phyloP scores from a whole-genome alignment of 352 stramenopile species.

The Pythium aquatile region DNA sequence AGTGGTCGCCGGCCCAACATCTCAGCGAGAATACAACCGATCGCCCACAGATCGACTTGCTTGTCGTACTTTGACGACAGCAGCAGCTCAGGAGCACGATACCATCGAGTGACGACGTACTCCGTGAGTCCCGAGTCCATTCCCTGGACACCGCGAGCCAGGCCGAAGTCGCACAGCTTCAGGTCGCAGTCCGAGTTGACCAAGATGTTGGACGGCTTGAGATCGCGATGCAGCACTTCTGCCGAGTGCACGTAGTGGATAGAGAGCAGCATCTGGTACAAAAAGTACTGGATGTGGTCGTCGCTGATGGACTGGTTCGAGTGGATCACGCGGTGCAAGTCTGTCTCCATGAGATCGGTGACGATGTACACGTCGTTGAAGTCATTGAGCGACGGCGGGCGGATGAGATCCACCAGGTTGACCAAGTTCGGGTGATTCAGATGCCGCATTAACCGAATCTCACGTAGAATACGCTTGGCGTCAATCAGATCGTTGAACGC shows the following conservation, averaged over 20 bases:
- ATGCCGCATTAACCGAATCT: slow-evolving; percentile 88
- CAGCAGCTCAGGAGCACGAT: slow-evolving; percentile 90
- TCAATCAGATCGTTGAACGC: slow-evolving; percentile 90
- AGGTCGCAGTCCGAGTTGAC: slow-evolving; percentile 91
- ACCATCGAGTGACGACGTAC: slow-evolving; percentile 92
- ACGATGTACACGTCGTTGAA: slow-evolving; percentile 92
- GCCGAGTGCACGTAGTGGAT: slow-evolving; percentile 98
- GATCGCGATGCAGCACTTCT: slow-evolving; percentile 90
- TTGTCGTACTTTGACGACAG: slow-evolving; percentile 90
- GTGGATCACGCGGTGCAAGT: slow-evolving; percentile 91
- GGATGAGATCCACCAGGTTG: slow-evolving; percentile 76
- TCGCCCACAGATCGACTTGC: slow-evolving; percentile 87
- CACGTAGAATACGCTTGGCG: slow-evolving; percentile 84
- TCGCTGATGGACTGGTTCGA: slow-evolving; percentile 84
- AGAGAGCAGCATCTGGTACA: slow-evolving; percentile 91
- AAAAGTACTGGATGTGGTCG: slow-evolving; percentile 88
- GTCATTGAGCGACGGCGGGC: slow-evolving; percentile 77
- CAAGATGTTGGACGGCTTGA: slow-evolving; percentile 89
- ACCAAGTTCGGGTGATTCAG: slow-evolving; percentile 84
- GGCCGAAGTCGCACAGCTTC: slow-evolving; percentile 91
- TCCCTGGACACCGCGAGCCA: slow-evolving; percentile 88
- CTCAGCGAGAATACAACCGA: slow-evolving; percentile 85
- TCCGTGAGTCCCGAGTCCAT: slow-evolving; percentile 76
- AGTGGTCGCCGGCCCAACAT: slow-evolving; percentile 84
- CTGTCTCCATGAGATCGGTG: slow-evolving; percentile 91